Base-by-base conservation (phyloP, 495 filamentous ascomycete genomes). In the Corynascus novoguineensis region DNA sequence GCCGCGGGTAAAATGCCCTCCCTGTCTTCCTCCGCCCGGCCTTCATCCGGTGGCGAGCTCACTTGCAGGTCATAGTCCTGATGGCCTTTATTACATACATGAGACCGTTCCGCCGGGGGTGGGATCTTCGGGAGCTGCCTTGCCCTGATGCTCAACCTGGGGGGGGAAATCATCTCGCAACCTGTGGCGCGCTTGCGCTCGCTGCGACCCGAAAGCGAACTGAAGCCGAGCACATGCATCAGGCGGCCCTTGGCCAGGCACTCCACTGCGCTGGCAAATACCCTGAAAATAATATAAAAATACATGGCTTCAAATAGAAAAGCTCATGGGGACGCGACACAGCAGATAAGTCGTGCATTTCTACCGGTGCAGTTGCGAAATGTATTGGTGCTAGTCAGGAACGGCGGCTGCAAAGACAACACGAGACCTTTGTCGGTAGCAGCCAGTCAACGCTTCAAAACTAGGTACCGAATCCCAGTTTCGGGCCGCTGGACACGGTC, bases 1-100 rank as follows among this genome's bases (percentile, higher is more conserved):
- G 65, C 64, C 38, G 61, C 64, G 66, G 68, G 56, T 70, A 70
- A 68, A 66, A 59, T 68, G 64, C 53, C 64, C 58, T 60, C 53
- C 64, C 58, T 60, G 61, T 63, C 62, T 59, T 55, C 25, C 62
- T 59, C 57, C 25, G 41, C 35, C 41, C 44, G 42, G 31, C 34
- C 55, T 63, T 67, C 64, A 67, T 25, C 60, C 61, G 66, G 68
- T 63, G 65, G 64, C 66, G 57, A 68, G 55, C 49, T 44, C 37
- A 17, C 48, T 50, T 53, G 37, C 45, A 59, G 21, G 56, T 59
- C 37, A 49, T 52, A 56, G 28, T 60, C 37, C 31, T 61, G 53
- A 24, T 41, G 41, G 25, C 17, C 34, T 22, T 31, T 59, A 48
- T 60, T 62, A 28, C 51, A 51, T 45, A 37, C 53, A 55, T 46